Evolutionary conservation across 108 stramenopile species (phyloP), one percentile per base, ranked within the genome.

Genomic region (Epithemia pelagica): DNA sequence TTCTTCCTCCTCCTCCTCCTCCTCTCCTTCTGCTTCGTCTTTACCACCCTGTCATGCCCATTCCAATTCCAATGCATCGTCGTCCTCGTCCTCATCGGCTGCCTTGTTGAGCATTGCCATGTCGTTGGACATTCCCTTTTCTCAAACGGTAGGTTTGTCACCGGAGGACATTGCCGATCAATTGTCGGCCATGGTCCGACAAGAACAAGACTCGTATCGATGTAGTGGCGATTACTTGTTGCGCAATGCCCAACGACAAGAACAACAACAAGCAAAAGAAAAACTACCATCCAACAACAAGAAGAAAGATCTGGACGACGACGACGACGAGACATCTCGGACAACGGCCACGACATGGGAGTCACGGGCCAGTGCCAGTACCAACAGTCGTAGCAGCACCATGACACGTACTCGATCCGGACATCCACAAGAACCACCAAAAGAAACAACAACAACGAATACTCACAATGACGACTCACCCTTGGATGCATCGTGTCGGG

Each of bases 401-500:
- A n/a, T n/a, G n/a, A n/a, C n/a, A n/a, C n/a, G n/a, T n/a, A n/a
- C n/a, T n/a, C n/a, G n/a, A n/a, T n/a, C n/a, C n/a, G n/a, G n/a
- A n/a, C n/a, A n/a, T n/a, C n/a, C n/a, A n/a, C n/a, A n/a, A n/a
- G n/a, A n/a, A n/a, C n/a, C n/a, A n/a, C n/a, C n/a, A n/a, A n/a
- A n/a, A n/a, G n/a, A n/a, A n/a, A n/a, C n/a, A n/a, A n/a, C n/a
- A n/a, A n/a, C n/a, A n/a, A n/a, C n/a, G n/a, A n/a, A n/a, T n/a
- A n/a, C n/a, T n/a, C n/a, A n/a, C n/a, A n/a, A n/a, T n/a, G n/a
- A n/a, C n/a, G n/a, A n/a, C n/a, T n/a, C n/a, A n/a, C 37, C 37
- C 10, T 5, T 37, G n/a, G 24, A 54, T 66, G 22, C 37, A 27
- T 59, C 71, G 7, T 82, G 81, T 54, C 64, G 81, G 3, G 72